Conservation (phyloP, 768 basidiomycete genomes). For the Podaxis rugospora region DNA sequence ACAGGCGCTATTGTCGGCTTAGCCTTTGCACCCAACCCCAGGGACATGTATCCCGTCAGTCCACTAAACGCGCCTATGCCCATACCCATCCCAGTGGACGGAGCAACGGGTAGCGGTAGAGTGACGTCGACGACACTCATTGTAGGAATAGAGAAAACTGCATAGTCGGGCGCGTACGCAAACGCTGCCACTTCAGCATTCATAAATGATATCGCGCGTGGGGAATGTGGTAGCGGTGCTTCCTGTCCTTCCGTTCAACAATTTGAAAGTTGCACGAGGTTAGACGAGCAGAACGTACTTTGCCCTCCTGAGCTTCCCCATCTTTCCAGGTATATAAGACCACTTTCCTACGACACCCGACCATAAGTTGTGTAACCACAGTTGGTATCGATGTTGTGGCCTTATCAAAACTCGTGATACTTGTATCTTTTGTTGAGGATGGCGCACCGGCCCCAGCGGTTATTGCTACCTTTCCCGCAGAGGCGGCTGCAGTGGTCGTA, state of each 20-base stretch:
- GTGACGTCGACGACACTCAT: conserved; percentile 54
- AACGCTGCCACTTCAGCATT: conserved; percentile 59
- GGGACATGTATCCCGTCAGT: conserved; percentile 80
- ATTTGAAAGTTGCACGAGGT: neutral
- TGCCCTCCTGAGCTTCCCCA: conserved; percentile 68
- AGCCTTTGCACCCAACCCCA: conserved; percentile 70
- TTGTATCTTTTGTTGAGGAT: neutral
- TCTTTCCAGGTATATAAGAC: conserved; percentile 87
- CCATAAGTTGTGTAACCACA: conserved; percentile 69
- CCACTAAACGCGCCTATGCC: conserved; percentile 76
- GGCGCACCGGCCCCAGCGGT: neutral
- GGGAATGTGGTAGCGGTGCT: conserved; percentile 79
- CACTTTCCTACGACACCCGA: conserved; percentile 83
- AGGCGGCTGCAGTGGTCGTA: neutral
- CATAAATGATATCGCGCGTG: conserved; percentile 79
- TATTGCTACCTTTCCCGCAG: neutral
- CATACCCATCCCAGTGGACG: conserved; percentile 30
- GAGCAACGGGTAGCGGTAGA: conserved; percentile 41
- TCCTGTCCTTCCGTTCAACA: conserved; percentile 48
- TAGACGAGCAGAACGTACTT: conserved; percentile 38
- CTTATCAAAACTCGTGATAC: neutral
- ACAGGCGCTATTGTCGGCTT: conserved; percentile 60
- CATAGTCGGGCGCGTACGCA: conserved; percentile 76
- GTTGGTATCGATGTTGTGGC: conserved; percentile 49
- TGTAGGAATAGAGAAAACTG: conserved; percentile 61